phyloP scores from a whole-genome alignment of 208 protist species.

The Leishmania mexicana region DNA sequence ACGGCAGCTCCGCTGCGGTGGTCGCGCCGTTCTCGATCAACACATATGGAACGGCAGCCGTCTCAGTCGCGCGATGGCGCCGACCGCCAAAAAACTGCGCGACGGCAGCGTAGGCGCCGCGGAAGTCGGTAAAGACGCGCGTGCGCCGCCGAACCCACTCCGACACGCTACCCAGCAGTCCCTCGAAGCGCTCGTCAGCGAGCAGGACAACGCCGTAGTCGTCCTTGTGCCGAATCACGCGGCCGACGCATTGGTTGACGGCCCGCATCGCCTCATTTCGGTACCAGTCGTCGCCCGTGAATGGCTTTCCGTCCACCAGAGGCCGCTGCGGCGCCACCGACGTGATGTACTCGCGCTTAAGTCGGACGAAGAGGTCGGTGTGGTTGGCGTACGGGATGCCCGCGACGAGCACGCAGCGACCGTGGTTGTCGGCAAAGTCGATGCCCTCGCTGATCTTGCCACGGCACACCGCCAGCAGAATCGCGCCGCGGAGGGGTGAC shows the following conservation, averaged over 20 bases:
- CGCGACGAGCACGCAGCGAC: conserved; percentile 94
- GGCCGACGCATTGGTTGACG: conserved; percentile 98
- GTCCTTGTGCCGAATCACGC: conserved; percentile 96
- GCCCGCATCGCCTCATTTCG: conserved; percentile 93
- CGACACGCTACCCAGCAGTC: conserved; percentile 42
- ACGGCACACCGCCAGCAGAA: conserved; percentile 97
- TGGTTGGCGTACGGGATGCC: conserved; percentile 95
- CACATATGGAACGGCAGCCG: conserved; percentile 30
- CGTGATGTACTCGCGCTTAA: conserved; percentile 84
- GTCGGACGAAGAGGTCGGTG: conserved; percentile 87
- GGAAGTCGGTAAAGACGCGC: conserved; percentile 57
- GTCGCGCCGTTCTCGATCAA: background rate
- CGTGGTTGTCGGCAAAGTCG: conserved; percentile 96
- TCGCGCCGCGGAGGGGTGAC: conserved; percentile 66
- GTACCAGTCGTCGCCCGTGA: conserved; percentile 96
- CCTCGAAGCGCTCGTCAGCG: conserved; percentile 93
- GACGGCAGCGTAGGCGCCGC: conserved; percentile 60
- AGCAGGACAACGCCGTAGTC: conserved; percentile 97
- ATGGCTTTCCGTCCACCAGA: conserved; percentile 64
- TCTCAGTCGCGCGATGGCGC: conserved; percentile 13
- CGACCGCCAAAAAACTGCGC: conserved; percentile 66
- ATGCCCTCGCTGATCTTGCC: conserved; percentile 98
- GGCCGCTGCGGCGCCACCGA: conserved; percentile 63
- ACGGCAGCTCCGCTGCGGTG: conserved; percentile 13
- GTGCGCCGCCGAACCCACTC: conserved; percentile 68